Percentiles rank a stretch among this genome's conserved stretches.
Conservation (phyloP, 2,329 filamentous ascomycete species). For the Cladosporium sp. region DNA sequence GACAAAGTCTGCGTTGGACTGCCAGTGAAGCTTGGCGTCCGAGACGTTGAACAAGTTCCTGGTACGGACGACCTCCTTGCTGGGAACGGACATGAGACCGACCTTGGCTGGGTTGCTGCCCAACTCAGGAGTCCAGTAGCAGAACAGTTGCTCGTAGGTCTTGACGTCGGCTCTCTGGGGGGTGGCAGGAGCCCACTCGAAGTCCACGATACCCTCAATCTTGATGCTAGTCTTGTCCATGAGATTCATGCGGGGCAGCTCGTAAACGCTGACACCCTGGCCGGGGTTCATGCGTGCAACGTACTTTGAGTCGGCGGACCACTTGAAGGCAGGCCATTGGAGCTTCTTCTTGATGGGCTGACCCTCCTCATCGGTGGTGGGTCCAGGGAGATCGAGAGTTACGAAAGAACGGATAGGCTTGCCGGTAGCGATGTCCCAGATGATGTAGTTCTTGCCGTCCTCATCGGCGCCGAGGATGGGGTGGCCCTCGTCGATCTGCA, state of each 20-base stretch:
- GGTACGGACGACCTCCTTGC: constrained; percentile 89
- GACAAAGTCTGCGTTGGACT: constrained; percentile 88
- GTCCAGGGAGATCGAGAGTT: constrained; percentile 75
- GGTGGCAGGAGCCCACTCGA: constrained; percentile 91
- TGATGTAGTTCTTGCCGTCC: constrained; percentile 98
- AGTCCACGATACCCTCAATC: constrained; percentile 94
- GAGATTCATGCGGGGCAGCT: constrained; percentile 83
- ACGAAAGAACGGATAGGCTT: constrained; percentile 91
- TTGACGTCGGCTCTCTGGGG: constrained; percentile 82
- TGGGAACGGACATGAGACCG: constrained; percentile 91
- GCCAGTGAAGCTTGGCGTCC: constrained; percentile 98
- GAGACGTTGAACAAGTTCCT: constrained; percentile 97
- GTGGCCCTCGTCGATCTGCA: constrained; percentile 87
- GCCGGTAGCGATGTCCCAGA: constrained; percentile 92
- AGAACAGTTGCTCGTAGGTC: constrained; percentile 91
- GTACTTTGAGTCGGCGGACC: constrained; percentile 96
- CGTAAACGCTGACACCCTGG: constrained; percentile 87
- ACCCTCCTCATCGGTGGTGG: constrained; percentile 60
- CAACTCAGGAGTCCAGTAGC: constrained; percentile 98
- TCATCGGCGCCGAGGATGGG: constrained; percentile 75
- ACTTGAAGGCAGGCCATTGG: constrained; percentile 99
- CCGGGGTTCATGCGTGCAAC: constrained; percentile 88
- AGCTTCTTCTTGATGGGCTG: constrained; percentile 82
- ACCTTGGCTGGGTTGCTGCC: constrained; percentile 98
- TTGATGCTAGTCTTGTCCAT: constrained; percentile 91